These are phyloP conservation scores for Sphaerulina musiva DNA, from an alignment of 2,329 filamentous ascomycete species.

Conservation along the genomic window DNA sequence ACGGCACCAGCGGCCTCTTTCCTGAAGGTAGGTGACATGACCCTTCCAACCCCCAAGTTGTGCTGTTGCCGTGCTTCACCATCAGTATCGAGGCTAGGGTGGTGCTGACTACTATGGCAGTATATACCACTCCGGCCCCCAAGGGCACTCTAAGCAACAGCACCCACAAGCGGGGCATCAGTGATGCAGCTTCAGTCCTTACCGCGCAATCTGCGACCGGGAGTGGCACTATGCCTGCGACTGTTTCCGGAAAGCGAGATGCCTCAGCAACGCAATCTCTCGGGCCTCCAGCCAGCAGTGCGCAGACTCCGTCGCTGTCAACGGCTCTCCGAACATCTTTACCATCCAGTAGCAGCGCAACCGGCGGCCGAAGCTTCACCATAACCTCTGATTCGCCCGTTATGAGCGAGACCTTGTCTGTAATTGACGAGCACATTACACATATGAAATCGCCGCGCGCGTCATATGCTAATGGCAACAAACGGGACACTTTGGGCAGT, in stretches of 20 bases:
- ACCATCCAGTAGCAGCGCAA: slow-evolving; percentile 10
- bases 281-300: slow-evolving; percentile 7
- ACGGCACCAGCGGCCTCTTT: slow-evolving; percentile 70
- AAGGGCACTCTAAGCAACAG: slow-evolving; percentile 30
- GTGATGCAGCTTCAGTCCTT: slow-evolving; percentile 13
- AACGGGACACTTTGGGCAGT: slow-evolving; percentile 54
- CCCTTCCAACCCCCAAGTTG: neutral
- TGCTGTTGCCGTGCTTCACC: neutral
- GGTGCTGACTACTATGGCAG: slow-evolving; percentile 26
- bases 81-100: neutral
- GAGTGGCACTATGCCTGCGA: slow-evolving; percentile 12
- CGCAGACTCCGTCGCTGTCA: slow-evolving; percentile 16
- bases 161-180: slow-evolving; percentile 12
- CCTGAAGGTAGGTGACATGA: slow-evolving; percentile 58
- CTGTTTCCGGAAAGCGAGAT: slow-evolving; percentile 7
- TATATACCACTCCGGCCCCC: slow-evolving; percentile 37
- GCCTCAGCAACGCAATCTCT: slow-evolving; percentile 12
- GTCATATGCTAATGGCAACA: slow-evolving; percentile 39
- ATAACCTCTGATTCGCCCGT: slow-evolving; percentile 52
- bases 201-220: slow-evolving; percentile 17
- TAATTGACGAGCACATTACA: slow-evolving; percentile 95
- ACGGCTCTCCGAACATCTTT: slow-evolving; percentile 22
- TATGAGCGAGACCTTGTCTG: slow-evolving; percentile 88
- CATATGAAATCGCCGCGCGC: slow-evolving; percentile 58
- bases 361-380: slow-evolving; percentile 12